Conservation (phyloP, 2,329 filamentous ascomycete species). For the Alternaria sp. region DNA sequence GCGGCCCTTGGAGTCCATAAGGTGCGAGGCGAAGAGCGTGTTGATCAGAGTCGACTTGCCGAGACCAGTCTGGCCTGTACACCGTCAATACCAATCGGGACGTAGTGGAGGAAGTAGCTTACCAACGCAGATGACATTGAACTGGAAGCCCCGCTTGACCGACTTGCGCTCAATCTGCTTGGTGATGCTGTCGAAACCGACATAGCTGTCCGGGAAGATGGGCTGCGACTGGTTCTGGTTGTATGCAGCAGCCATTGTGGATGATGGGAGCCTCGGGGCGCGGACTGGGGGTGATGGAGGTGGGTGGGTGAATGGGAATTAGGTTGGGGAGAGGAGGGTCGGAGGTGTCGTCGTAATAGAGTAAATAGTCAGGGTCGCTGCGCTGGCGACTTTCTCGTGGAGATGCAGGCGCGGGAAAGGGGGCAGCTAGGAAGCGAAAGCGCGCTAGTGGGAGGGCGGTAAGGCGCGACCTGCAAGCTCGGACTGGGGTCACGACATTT, state of each 20-base stretch:
- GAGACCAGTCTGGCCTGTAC: constrained; percentile 90
- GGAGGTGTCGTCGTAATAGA: constrained; percentile 24
- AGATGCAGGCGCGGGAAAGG: constrained; percentile 49
- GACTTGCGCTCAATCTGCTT: constrained; percentile 99
- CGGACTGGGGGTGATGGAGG: constrained; percentile 14
- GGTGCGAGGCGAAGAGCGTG: constrained; percentile 99
- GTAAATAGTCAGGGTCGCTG: constrained; percentile 42
- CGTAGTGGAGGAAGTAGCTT: constrained; percentile 57
- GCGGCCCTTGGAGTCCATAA: constrained; percentile 98
- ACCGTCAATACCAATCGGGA: constrained; percentile 9
- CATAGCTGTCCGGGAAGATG: constrained; percentile 92
- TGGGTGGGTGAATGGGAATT: constrained; percentile 8
- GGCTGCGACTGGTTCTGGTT: constrained; percentile 63
- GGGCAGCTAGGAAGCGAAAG: constrained; percentile 48
- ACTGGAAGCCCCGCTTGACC: constrained; percentile 99
- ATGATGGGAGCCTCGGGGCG: constrained; percentile 33
- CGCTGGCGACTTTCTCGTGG: constrained; percentile 47
- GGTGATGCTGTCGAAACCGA: constrained; percentile 99
- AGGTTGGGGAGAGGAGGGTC: constrained; percentile 17
- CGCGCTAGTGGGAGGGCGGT: constrained; percentile 36
- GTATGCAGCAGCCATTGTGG: constrained; percentile 69
- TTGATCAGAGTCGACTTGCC: constrained; percentile 99
- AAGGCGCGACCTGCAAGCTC: constrained; percentile 34
- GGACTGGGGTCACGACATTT: constrained; percentile 32
- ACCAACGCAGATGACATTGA: constrained; percentile 99